A percentile compares a stretch with the other conserved stretches of the same genome.
phyloP scores from a whole-genome alignment of 2,329 filamentous ascomycete species.

The Fusarium secorum region DNA sequence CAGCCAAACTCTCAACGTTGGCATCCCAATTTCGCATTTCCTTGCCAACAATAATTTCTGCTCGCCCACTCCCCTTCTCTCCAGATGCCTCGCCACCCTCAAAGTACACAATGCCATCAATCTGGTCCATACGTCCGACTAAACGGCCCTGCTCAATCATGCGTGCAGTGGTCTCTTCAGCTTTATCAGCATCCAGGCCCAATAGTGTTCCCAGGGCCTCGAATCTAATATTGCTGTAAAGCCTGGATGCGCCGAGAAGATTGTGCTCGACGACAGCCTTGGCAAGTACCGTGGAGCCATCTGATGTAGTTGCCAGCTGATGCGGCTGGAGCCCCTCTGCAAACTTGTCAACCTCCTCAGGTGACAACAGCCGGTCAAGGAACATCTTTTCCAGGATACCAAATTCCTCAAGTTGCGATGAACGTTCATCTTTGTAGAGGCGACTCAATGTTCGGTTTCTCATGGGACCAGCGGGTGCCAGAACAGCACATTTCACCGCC shows the following conservation, averaged over 20 bases:
- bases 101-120: slow-evolving; percentile 88
- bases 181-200: slow-evolving; percentile 79
- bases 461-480: slow-evolving; percentile 88
- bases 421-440: slow-evolving; percentile 92
- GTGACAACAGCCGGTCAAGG: slow-evolving; percentile 81
- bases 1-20: slow-evolving; percentile 84
- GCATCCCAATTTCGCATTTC: slow-evolving; percentile 88
- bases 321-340: slow-evolving; percentile 82
- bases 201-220: slow-evolving; percentile 79
- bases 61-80: slow-evolving; percentile 71
- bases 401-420: slow-evolving; percentile 77
- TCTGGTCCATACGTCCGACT: slow-evolving; percentile 91
- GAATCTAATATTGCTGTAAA: slow-evolving; percentile 81
- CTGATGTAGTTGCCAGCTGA: slow-evolving; percentile 87
- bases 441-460: slow-evolving; percentile 81
- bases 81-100: slow-evolving; percentile 76
- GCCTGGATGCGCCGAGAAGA: slow-evolving; percentile 80
- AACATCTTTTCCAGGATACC: slow-evolving; percentile 98
- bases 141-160: slow-evolving; percentile 97
- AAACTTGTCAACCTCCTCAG: slow-evolving; percentile 86
- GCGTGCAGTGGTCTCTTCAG: slow-evolving; percentile 87
- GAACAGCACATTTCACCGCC: slow-evolving; percentile 89
- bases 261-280: slow-evolving; percentile 98
- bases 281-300: slow-evolving; percentile 91
- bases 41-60: slow-evolving; percentile 68